A percentile compares a stretch with the other conserved stretches of the same genome.
Conservation (phyloP, 2,329 filamentous ascomycete genomes). For the Microthyrium microscopicum region DNA sequence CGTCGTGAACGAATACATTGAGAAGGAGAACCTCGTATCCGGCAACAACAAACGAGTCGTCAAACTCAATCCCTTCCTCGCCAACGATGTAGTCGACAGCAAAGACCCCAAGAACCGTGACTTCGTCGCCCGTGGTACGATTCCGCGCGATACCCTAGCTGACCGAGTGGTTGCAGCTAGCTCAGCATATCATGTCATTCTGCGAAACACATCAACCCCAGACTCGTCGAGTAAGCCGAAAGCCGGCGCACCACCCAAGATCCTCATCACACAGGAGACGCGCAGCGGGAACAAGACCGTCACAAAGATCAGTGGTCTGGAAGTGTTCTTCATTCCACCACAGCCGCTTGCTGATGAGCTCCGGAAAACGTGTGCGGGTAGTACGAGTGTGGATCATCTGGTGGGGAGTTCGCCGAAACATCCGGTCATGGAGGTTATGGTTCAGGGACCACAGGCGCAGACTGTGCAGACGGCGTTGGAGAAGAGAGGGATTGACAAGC, state of each 20-base stretch:
- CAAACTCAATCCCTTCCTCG: slow-evolving; percentile 44
- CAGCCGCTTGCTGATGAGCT: slow-evolving; percentile 46
- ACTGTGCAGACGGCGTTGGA: slow-evolving; percentile 42
- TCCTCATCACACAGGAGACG: slow-evolving; percentile 43
- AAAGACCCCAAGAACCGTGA: slow-evolving; percentile 34
- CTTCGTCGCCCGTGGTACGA: slow-evolving; percentile 38
- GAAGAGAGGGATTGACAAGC: slow-evolving; percentile 38
- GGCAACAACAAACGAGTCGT: slow-evolving; percentile 44
- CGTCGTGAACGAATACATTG: slow-evolving; percentile 40
- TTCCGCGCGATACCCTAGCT: slow-evolving; percentile 42
- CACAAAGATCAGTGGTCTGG: slow-evolving; percentile 44
- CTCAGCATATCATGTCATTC: slow-evolving; percentile 39
- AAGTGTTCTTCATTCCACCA: slow-evolving; percentile 44
- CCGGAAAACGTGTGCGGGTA: slow-evolving; percentile 51
- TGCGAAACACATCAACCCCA: slow-evolving; percentile 28
- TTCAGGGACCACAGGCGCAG: slow-evolving; percentile 50
- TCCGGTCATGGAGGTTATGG: slow-evolving; percentile 48
- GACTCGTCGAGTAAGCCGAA: slow-evolving; percentile 38
- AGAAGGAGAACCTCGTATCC: slow-evolving; percentile 38
- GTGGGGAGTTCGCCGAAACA: slow-evolving; percentile 43
- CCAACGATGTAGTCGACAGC: slow-evolving; percentile 43
- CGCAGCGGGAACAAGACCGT: slow-evolving; percentile 50
- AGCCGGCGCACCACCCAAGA: slow-evolving; percentile 42
- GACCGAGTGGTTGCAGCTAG: slow-evolving; percentile 41
- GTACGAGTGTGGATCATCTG: slow-evolving; percentile 45